These are phyloP conservation scores for Leccinum disarticulatum DNA, from an alignment of 768 basidiomycete genomes.

Conservation along the genomic window DNA sequence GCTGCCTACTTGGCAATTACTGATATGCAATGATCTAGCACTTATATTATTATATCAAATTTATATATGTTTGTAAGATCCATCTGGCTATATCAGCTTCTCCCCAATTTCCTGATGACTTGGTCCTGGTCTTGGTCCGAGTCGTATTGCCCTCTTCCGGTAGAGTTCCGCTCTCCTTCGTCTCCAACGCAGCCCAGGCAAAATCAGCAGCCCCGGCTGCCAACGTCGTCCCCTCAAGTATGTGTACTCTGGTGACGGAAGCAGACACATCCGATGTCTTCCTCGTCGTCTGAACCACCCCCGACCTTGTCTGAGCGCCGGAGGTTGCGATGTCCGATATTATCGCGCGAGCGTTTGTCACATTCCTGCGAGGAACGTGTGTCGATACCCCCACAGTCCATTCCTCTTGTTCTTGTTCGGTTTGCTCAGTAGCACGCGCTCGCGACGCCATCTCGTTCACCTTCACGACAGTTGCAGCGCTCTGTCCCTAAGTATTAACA, in stretches of 20 bases:
- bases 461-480: neutral
- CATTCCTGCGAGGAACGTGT: neutral
- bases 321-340: neutral
- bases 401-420: neutral
- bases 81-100: too few species aligned
- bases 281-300: neutral
- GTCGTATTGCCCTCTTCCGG: too few species aligned
- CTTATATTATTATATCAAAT: too few species aligned
- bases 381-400: neutral
- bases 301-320: neutral
- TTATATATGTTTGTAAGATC: too few species aligned
- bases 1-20: too few species aligned
- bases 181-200: too few species aligned
- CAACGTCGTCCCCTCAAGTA: too few species aligned
- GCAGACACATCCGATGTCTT: neutral
- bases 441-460: neutral
- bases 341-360: neutral
- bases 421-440: neutral
- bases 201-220: too few species aligned
- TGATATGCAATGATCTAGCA: too few species aligned
- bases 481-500: neutral
- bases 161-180: too few species aligned
- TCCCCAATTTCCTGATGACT: too few species aligned
- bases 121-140: too few species aligned
- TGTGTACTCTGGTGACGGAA: neutral